A percentile compares a stretch with the other conserved stretches of the same genome.
Evolutionary conservation across 352 stramenopile species (phyloP).

Genomic region (Globisporangium barbulae): DNA sequence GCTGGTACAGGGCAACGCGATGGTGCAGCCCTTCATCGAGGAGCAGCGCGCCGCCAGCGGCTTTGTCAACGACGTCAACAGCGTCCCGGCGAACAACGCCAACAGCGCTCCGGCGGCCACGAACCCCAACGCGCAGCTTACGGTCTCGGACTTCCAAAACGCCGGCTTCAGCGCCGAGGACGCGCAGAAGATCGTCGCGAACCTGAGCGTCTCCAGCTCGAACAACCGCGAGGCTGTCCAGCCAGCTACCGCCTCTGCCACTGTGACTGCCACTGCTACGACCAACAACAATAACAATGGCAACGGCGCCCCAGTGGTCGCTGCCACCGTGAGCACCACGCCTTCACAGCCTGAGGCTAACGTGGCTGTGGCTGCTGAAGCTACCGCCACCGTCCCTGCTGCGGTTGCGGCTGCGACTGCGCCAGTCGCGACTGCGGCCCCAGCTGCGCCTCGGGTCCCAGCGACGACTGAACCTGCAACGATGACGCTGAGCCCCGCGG

Average conservation of each 20-base stretch:
- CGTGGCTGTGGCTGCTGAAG: neutral
- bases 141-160: slow-evolving; percentile 21
- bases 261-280: neutral
- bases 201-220: neutral
- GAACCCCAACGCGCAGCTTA: neutral
- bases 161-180: slow-evolving; percentile 16
- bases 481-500: slow-evolving; percentile 5
- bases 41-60: neutral
- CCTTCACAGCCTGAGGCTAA: neutral
- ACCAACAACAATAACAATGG: slow-evolving; percentile 1
- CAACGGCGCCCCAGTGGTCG: neutral
- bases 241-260: neutral
- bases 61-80: slow-evolving; percentile 18
- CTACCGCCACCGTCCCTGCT: neutral
- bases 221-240: slow-evolving; percentile 5
- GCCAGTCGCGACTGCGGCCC: neutral
- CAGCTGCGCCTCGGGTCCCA: neutral
- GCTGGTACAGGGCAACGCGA: slow-evolving; percentile 10
- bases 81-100: neutral
- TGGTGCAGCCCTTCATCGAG: slow-evolving; percentile 13
- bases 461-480: neutral
- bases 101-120: neutral
- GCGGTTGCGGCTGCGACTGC: neutral
- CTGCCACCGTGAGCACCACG: neutral
- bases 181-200: slow-evolving; percentile 16